These are phyloP conservation scores for Tetrahymena borealis DNA, from an alignment of 73 alveolate species.

Conservation along the genomic window DNA sequence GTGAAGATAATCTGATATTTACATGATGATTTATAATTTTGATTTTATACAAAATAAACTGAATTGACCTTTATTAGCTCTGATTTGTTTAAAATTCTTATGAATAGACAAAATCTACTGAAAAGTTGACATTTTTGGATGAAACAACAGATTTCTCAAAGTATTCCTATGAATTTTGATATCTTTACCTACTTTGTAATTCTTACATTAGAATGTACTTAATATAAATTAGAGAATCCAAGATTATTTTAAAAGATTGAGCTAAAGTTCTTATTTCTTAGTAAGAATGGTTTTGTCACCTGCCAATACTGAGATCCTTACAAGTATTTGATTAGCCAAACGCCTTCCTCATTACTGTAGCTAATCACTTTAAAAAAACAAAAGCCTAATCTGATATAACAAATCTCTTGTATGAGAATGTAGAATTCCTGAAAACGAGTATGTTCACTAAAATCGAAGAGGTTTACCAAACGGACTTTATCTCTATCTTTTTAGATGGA, in stretches of 20 bases:
- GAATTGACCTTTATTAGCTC: neutral
- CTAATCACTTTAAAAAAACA: neutral
- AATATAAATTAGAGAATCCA: too few relatives aligned
- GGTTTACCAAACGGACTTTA: neutral
- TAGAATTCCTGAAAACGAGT: neutral
- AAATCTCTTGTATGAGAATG: neutral
- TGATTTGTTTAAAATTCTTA: neutral
- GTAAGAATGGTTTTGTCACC: too few relatives aligned
- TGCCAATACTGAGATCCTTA: too few relatives aligned
- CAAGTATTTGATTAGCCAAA: too few relatives aligned
- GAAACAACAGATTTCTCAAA: too few relatives aligned
- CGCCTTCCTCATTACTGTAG: too few relatives aligned
- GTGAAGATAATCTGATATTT: neutral
- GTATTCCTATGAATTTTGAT: too few relatives aligned
- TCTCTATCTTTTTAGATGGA: neutral
- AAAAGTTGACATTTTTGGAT: too few relatives aligned
- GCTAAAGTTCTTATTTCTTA: too few relatives aligned
- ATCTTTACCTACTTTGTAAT: too few relatives aligned
- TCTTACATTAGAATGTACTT: too few relatives aligned
- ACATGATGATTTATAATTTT: neutral
- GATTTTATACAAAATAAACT: neutral
- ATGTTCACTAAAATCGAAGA: neutral
- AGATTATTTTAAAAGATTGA: too few relatives aligned
- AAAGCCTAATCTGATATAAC: neutral
- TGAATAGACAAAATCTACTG: neutral